A percentile compares a stretch with the other conserved stretches of the same genome.
These are phyloP conservation scores for Xylaria castorea DNA, from an alignment of 495 filamentous ascomycete species.

Conservation along the genomic window DNA sequence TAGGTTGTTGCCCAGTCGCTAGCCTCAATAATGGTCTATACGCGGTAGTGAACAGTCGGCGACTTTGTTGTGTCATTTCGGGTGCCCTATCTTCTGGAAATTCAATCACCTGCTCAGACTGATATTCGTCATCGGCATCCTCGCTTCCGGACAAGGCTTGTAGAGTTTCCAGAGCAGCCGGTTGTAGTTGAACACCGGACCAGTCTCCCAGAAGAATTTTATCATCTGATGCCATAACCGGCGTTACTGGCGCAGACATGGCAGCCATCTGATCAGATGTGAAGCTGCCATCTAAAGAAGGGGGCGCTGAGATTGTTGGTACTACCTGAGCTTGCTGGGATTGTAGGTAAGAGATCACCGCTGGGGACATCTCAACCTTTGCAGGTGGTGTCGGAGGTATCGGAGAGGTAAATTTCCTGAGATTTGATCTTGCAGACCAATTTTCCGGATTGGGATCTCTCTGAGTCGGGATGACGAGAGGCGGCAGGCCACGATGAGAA, in stretches of 20 bases:
- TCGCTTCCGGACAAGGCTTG: slow-evolving; percentile 72
- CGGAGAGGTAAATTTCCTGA: slow-evolving; percentile 70
- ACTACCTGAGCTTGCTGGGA: slow-evolving; percentile 60
- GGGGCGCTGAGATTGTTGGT: slow-evolving; percentile 77
- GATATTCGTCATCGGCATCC: slow-evolving; percentile 54
- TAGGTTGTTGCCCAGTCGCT: slow-evolving; percentile 52
- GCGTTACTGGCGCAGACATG: slow-evolving; percentile 81
- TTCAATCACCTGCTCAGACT: slow-evolving; percentile 59
- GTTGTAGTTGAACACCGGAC: slow-evolving; percentile 74
- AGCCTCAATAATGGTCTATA: slow-evolving; percentile 41
- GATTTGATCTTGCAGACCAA: slow-evolving; percentile 48
- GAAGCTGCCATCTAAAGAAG: slow-evolving; percentile 87
- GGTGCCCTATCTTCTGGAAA: slow-evolving; percentile 49
- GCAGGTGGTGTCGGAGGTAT: slow-evolving; percentile 77
- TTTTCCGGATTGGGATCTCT: slow-evolving; percentile 39
- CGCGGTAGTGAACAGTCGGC: slow-evolving; percentile 46
- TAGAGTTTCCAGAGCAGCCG: slow-evolving; percentile 77
- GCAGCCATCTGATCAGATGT: slow-evolving; percentile 83
- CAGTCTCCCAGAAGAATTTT: slow-evolving; percentile 58
- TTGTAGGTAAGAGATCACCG: slow-evolving; percentile 69
- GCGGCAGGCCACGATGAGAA: slow-evolving; percentile 61
- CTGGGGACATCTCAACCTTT: slow-evolving; percentile 79
- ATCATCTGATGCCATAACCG: slow-evolving; percentile 67
- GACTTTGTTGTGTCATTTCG: slow-evolving; percentile 48
- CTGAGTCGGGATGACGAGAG: slow-evolving; percentile 70